Evolutionary conservation across 2,329 filamentous ascomycete species (phyloP).

Genomic region (Alternaria rosae): DNA sequence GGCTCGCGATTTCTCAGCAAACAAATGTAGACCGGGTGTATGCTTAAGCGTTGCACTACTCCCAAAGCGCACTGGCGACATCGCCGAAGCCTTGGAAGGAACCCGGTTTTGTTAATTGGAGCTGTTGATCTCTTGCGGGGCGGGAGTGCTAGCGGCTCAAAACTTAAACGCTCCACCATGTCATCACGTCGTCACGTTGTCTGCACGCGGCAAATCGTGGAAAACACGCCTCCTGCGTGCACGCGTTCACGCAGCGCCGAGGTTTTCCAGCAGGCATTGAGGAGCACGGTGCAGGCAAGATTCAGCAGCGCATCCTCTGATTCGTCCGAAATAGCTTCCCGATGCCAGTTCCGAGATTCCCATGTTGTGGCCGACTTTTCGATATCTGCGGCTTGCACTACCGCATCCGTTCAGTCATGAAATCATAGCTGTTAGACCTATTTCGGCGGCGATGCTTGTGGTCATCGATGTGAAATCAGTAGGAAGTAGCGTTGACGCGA

Average conservation of each 20-base stretch:
- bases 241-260: conserved; percentile 28
- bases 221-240: conserved; percentile 14
- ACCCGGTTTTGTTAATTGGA: conserved; percentile 1
- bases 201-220: conserved; percentile 22
- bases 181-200: conserved; percentile 46
- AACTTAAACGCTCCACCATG: conserved; percentile 29
- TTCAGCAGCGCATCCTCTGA: conserved; percentile 8
- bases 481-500: conserved; percentile 11
- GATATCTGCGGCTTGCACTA: conserved; percentile 25
- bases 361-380: conserved; percentile 29
- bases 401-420: conserved; percentile 46
- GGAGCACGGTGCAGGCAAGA: conserved; percentile 11
- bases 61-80: background rate
- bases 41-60: conserved; percentile 9
- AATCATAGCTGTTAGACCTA: conserved; percentile 36
- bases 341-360: conserved; percentile 21
- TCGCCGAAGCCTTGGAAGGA: conserved; percentile 10
- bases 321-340: conserved; percentile 19
- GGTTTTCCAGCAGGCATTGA: conserved; percentile 3
- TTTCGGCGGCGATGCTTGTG: conserved; percentile 15
- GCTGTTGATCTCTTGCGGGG: conserved; percentile 4
- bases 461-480: conserved; percentile 33
- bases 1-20: conserved; percentile 21
- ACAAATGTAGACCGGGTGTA: conserved; percentile 1
- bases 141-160: conserved; percentile 33